Base-by-base conservation (phyloP, 2,329 filamentous ascomycete species). In the Incumbomyces lentus region DNA sequence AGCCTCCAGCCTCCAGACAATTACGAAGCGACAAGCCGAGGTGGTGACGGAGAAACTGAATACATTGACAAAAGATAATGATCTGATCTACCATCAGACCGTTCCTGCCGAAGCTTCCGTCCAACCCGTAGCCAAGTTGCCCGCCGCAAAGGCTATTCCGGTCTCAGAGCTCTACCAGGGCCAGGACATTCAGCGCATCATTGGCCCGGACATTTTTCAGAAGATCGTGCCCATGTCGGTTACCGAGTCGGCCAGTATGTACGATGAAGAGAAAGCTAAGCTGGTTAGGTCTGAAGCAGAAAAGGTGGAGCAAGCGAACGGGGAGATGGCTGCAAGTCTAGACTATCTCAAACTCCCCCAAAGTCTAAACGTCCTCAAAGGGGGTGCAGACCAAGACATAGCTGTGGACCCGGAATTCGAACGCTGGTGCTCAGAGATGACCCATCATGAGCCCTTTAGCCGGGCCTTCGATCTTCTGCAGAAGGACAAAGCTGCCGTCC, bases 191-290 rank as follows among this genome's bases (percentile, higher is more conserved):
- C 87, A 95, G 63, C 78, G 88, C 19, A 96, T 98, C 52, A 96
- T 94, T 32, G 93, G 93, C 0, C 90, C 92, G 0, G 92, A 98
- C 60, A 83, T 98, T 43, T 98, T 98, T 66, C 82, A 92, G 55
- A 94, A 94, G 64, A 95, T 98, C 50, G 86, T 96, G 2, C 92
- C 92, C 0, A 84, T 96, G 69, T 85, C 88, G 2, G 90, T 98
- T 1, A 98, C 92, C 0, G 90, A 98, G 64, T 93, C 87, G 18
- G 92, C 92, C 11, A 96, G 92, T 68, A 69, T 96, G 58, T 98
- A 98, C 62, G 92, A 96, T 54, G 92, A 98, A 65, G 92, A 98
- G 64, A 98, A 98, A 67, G 92, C 92, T 11, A 96, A 98, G 64
- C 69, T 98, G 48, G 81, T 95, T 34, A 79, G 92, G 48, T 90